Base-by-base conservation (phyloP, 2,329 filamentous ascomycete species). In the Colletotrichum cuscutae region DNA sequence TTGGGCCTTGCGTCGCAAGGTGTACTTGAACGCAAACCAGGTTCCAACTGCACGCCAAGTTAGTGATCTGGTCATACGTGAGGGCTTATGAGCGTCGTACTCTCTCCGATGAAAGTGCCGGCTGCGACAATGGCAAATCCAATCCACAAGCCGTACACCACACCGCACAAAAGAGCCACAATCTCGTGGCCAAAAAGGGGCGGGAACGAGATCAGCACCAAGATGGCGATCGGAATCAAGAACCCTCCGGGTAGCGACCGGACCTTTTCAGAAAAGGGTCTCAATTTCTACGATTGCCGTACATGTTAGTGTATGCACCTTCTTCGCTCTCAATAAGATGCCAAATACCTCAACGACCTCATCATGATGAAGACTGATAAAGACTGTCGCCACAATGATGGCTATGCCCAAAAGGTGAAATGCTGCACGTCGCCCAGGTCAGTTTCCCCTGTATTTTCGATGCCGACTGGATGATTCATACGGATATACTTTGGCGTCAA, bases 181-280 rank as follows among this genome's bases (percentile, higher is more conserved):
- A 85, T 77, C 69, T 85, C 83, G 70, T 85, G 83, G 19, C 83
- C 83, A 65, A 85, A 84, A 13, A 85, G 76, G 1, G 83, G 83
- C 4, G 83, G 83, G 65, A 85, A 84, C 3, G 83, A 84, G 49
- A 85, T 82, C 46, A 81, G 56, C 59, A 85, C 78, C 32, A 85
- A 75, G 24, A 85, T 80, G 32, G 77, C 77, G 52, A 85, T 80
- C 6, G 82, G 82, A 56, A 84, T 84, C 7, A 85, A 54, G 76
- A 80, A 84, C 7, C 83, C 83, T 13, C 79, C 82, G 1, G 82
- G 81, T 2, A 83, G 74, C 19, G 82, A 79, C 37, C 82, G 79
- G 13, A 84, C 80, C 67, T 81, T 81, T 62, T 81, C 77, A 6
- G 82, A 80, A 54, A 81, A 80, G 0, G 82, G 83, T 32, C 79